Percentiles rank a stretch among this genome's conserved stretches.
Evolutionary conservation across 2,329 filamentous ascomycete species (phyloP).

Genomic region (Colletotrichum sp.): DNA sequence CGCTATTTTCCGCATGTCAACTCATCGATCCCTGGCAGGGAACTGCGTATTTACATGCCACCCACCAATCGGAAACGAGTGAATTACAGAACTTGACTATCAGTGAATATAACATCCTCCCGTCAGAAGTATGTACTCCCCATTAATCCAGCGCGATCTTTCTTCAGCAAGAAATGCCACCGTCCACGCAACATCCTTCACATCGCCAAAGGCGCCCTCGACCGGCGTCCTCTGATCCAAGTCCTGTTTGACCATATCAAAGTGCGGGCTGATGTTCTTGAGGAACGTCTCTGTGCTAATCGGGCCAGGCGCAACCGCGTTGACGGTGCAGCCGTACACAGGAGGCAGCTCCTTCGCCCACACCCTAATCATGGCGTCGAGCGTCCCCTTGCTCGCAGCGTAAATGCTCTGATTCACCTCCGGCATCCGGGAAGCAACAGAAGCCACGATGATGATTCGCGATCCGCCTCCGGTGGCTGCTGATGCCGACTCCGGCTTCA

Average conservation of each 20-base stretch:
- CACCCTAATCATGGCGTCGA: too few relatives aligned
- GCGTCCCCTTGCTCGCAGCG: too few relatives aligned
- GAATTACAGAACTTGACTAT: background rate
- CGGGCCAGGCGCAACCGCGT: too few relatives aligned
- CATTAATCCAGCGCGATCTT: background rate
- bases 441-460: rapidly evolving
- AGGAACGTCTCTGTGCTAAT: background rate
- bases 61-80: background rate
- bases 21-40: too few relatives aligned
- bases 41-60: too few relatives aligned
- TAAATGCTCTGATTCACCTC: too few relatives aligned
- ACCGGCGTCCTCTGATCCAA: background rate
- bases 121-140: background rate
- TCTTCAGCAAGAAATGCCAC: background rate
- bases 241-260: background rate
- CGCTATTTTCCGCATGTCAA: too few relatives aligned
- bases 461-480: too few relatives aligned
- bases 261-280: background rate
- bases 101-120: background rate
- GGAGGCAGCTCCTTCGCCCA: too few relatives aligned
- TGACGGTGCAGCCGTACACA: too few relatives aligned
- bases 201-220: background rate
- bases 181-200: background rate
- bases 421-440: too few relatives aligned
- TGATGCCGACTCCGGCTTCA: rapidly evolving